Evolutionary conservation across 768 basidiomycete genomes (phyloP).

Genomic region (Termitomyces sp.): DNA sequence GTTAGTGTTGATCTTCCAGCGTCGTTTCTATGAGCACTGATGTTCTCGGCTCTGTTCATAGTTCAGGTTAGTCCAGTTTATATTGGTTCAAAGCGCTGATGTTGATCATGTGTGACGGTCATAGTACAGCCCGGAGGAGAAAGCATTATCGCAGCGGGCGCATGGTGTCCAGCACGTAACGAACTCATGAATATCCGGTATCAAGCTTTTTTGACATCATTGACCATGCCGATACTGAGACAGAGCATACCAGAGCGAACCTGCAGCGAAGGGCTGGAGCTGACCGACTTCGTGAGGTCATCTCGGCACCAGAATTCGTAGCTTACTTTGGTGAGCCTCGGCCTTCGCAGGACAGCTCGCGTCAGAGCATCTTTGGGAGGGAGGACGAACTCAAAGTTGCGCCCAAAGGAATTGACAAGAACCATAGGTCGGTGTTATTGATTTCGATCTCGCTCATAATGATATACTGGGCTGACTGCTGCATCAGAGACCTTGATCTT

Average conservation of each 20-base stretch:
- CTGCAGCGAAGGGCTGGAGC: slow-evolving; percentile 49
- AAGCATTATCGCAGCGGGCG: slow-evolving; percentile 73
- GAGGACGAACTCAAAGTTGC: slow-evolving; percentile 89
- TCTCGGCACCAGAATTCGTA: slow-evolving; percentile 69
- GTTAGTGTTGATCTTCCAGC: slow-evolving; percentile 23
- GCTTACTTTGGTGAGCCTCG: slow-evolving; percentile 67
- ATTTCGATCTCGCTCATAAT: background rate
- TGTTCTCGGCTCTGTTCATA: background rate
- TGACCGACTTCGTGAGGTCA: slow-evolving; percentile 54
- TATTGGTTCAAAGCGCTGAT: background rate
- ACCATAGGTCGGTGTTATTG: slow-evolving; percentile 50
- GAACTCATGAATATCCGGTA: slow-evolving; percentile 76
- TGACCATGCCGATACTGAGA: background rate
- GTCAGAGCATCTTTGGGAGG: slow-evolving; percentile 76
- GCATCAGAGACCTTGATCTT: slow-evolving; percentile 79
- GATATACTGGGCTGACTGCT: background rate
- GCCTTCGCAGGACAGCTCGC: slow-evolving; percentile 52
- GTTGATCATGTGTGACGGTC: background rate
- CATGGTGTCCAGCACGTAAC: slow-evolving; percentile 74
- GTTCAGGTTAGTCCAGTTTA: slow-evolving; percentile 3
- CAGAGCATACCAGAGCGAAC: slow-evolving; percentile 39
- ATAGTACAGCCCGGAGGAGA: slow-evolving; percentile 61
- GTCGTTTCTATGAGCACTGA: background rate
- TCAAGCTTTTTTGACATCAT: background rate
- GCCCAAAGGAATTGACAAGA: slow-evolving; percentile 85